phyloP scores from a whole-genome alignment of 345 rosid genomes.

The Tarenaya hassleriana region DNA sequence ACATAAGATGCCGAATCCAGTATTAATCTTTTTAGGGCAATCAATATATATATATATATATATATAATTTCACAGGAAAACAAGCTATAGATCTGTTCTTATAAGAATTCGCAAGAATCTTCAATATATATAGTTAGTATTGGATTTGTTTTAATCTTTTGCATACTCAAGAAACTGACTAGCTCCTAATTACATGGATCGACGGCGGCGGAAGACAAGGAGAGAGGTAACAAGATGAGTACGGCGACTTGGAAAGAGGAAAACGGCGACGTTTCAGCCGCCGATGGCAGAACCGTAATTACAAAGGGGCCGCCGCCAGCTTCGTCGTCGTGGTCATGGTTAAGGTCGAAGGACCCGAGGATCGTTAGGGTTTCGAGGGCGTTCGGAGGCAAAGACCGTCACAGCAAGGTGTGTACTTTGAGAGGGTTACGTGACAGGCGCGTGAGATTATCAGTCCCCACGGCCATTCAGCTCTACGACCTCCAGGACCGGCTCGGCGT shows the following conservation, averaged over 20 bases:
- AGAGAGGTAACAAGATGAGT: too few relatives aligned
- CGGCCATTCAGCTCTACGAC: slow-evolving; percentile 79
- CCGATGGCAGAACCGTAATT: slow-evolving; percentile 30
- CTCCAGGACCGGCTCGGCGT: slow-evolving; percentile 85
- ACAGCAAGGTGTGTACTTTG: slow-evolving; percentile 72
- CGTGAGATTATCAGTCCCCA: slow-evolving; percentile 70
- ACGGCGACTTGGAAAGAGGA: slow-evolving; percentile 24
- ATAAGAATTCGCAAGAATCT: too few relatives aligned
- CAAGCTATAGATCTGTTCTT: too few relatives aligned
- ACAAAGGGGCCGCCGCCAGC: slow-evolving; percentile 25
- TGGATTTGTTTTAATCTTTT: too few relatives aligned
- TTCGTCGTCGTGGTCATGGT: slow-evolving; percentile 44
- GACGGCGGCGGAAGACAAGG: too few relatives aligned
- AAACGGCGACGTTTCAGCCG: slow-evolving; percentile 28
- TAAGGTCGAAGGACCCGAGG: slow-evolving; percentile 61
- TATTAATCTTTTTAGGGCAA: too few relatives aligned
- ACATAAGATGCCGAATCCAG: too few relatives aligned
- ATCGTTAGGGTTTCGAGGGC: slow-evolving; percentile 75
- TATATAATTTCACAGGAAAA: not conserved
- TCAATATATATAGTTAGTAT: too few relatives aligned
- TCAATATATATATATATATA: too few relatives aligned
- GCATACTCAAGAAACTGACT: too few relatives aligned
- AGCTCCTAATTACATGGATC: too few relatives aligned
- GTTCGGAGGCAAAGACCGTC: slow-evolving; percentile 81
- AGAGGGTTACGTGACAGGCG: slow-evolving; percentile 76